These are phyloP conservation scores for Cercospora nicotianae DNA, from an alignment of 2,329 filamentous ascomycete species.

Conservation along the genomic window DNA sequence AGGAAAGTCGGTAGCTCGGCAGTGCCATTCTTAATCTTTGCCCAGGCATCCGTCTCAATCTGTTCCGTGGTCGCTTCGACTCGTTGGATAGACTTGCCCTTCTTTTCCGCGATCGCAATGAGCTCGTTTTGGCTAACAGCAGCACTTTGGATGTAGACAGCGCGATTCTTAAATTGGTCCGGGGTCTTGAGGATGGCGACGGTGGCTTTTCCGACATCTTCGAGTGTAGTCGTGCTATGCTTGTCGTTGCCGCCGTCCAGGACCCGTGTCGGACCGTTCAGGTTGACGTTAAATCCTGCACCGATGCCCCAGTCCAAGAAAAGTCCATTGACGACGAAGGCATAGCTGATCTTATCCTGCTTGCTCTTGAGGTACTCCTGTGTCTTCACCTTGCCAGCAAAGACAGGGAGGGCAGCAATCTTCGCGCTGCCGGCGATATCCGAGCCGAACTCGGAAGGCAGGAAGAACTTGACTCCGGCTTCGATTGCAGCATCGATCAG, in stretches of 20 bases:
- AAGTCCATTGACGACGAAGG: slow-evolving; percentile 36
- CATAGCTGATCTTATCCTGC: slow-evolving; percentile 37
- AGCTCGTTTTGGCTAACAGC: slow-evolving; percentile 42
- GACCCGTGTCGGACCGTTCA: slow-evolving; percentile 35
- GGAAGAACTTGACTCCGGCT: slow-evolving; percentile 42
- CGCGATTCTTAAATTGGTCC: slow-evolving; percentile 40
- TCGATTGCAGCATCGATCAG: slow-evolving; percentile 46
- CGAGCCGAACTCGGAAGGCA: slow-evolving; percentile 44
- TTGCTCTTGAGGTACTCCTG: slow-evolving; percentile 40
- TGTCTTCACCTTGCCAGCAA: slow-evolving; percentile 39
- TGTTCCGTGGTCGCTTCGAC: slow-evolving; percentile 32
- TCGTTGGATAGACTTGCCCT: slow-evolving; percentile 32
- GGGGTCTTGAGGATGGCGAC: slow-evolving; percentile 38
- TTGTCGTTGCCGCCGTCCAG: slow-evolving; percentile 40
- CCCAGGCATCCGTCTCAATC: slow-evolving; percentile 34
- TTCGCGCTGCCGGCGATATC: slow-evolving; percentile 39
- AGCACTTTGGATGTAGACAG: slow-evolving; percentile 41
- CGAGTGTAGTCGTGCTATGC: slow-evolving; percentile 37
- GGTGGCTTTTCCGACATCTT: slow-evolving; percentile 39
- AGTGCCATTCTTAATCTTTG: slow-evolving; percentile 30
- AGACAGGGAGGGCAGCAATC: slow-evolving; percentile 40
- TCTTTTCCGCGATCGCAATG: slow-evolving; percentile 39
- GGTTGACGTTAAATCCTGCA: slow-evolving; percentile 34
- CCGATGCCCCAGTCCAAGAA: slow-evolving; percentile 44
- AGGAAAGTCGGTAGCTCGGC: slow-evolving; percentile 28